Conservation (phyloP, 2,329 filamentous ascomycete genomes). For the Biscogniauxia sp. region DNA sequence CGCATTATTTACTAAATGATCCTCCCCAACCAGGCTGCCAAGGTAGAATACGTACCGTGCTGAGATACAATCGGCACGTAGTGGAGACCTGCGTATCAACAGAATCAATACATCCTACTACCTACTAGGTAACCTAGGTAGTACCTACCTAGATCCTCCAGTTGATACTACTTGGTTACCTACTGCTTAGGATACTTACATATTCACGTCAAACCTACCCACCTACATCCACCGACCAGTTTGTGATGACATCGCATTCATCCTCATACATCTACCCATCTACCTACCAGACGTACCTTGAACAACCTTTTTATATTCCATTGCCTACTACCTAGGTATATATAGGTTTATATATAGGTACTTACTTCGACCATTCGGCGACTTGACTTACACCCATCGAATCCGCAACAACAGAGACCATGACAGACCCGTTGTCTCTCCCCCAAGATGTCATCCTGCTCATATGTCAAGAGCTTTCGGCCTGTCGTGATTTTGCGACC, state of each 20-base stretch:
- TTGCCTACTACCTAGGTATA: too few species aligned
- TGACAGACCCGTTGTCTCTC: conserved; percentile 32
- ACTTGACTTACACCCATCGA: background rate
- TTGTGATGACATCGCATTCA: background rate
- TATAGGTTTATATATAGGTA: too few species aligned
- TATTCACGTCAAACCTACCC: background rate
- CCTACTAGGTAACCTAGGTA: too few species aligned
- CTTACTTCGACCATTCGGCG: too few species aligned
- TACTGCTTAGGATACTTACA: too few species aligned
- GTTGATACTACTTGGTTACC: too few species aligned
- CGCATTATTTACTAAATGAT: background rate
- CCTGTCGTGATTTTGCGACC: conserved; percentile 54
- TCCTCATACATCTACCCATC: background rate
- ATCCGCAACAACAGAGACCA: background rate
- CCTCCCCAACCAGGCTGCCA: background rate
- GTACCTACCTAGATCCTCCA: too few species aligned
- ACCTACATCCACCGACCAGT: background rate
- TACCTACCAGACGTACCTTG: background rate
- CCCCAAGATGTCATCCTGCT: conserved; percentile 61
- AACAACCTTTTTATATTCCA: background rate
- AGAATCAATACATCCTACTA: too few species aligned
- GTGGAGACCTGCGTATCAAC: background rate
- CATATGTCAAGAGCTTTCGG: conserved; percentile 57
- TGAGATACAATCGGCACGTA: background rate
- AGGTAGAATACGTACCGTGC: background rate